Evolutionary conservation across 257 asterid species (phyloP).

Genomic region (Nicotiana sylvestris): DNA sequence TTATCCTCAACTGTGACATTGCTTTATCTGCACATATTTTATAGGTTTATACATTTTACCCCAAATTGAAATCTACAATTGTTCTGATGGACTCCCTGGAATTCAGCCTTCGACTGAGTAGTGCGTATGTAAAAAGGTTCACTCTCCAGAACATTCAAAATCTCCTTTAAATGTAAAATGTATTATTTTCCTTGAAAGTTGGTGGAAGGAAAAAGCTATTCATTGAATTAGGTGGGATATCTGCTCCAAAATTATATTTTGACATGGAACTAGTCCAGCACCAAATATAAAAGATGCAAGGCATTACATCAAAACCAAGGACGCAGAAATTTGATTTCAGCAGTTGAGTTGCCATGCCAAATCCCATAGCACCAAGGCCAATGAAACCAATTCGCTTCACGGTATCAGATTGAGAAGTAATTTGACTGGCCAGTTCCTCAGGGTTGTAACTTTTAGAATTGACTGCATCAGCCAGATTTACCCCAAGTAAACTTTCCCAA

Average conservation of each 20-base stretch:
- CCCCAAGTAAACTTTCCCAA: constrained; percentile 81
- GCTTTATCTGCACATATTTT: not conserved
- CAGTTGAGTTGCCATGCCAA: constrained; percentile 98
- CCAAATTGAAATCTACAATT: not conserved
- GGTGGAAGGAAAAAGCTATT: not conserved
- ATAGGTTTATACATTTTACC: not conserved
- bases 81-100: not conserved
- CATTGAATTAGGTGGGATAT: not conserved
- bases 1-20: not conserved
- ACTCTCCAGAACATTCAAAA: not conserved
- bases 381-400: constrained; percentile 77
- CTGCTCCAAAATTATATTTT: not conserved
- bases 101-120: not conserved
- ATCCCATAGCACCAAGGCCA: constrained; percentile 99
- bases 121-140: not conserved
- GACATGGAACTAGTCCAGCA: constrained; percentile 8
- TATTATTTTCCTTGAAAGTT: not conserved
- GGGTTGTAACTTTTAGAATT: constrained; percentile 65
- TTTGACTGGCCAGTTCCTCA: constrained; percentile 60
- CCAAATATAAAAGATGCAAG: constrained; percentile 18
- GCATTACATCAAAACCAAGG: constrained; percentile 80
- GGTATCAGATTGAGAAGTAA: constrained; percentile 51
- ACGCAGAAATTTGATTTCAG: constrained; percentile 74
- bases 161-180: not conserved
- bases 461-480: constrained; percentile 57